Percentiles rank a stretch among this genome's conserved stretches.
phyloP scores from a whole-genome alignment of 805 yeast species.

The Sugiyamaella boreocaroliniensis region DNA sequence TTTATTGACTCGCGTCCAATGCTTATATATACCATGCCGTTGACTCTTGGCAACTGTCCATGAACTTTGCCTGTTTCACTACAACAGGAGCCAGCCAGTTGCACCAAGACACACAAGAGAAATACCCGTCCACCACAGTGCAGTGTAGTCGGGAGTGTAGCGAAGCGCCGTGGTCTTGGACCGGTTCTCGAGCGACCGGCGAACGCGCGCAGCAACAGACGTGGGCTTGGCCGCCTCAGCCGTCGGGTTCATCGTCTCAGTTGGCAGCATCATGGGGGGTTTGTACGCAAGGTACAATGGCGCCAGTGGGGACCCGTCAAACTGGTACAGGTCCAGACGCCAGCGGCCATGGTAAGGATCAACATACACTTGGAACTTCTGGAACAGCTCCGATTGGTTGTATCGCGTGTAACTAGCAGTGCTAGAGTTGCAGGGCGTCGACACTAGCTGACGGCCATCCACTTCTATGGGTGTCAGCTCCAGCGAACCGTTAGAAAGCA shows the following conservation, averaged over 20 bases:
- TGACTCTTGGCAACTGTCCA: too few species aligned
- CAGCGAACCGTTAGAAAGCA: slow-evolving; percentile 58
- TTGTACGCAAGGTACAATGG: slow-evolving; percentile 87
- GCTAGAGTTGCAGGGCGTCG: slow-evolving; percentile 74
- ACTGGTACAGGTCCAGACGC: slow-evolving; percentile 64
- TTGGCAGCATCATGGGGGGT: slow-evolving; percentile 96
- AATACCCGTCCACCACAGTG: slow-evolving; percentile 37
- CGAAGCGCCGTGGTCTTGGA: slow-evolving; percentile 62
- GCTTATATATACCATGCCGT: too few species aligned
- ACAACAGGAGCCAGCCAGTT: slow-evolving; percentile 30
- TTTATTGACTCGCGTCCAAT: too few species aligned
- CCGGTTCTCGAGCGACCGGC: slow-evolving; percentile 73
- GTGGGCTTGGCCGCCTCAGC: slow-evolving; percentile 23
- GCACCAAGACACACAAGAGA: slow-evolving; percentile 33
- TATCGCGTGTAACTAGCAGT: slow-evolving; percentile 54
- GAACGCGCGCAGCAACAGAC: slow-evolving; percentile 34
- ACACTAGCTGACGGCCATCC: slow-evolving; percentile 87
- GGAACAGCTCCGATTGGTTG: slow-evolving; percentile 55
- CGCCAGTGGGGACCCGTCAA: slow-evolving; percentile 66
- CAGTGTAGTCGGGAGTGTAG: slow-evolving; percentile 19
- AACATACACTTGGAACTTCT: slow-evolving; percentile 50
- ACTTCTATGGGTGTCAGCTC: slow-evolving; percentile 66
- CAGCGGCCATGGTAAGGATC: slow-evolving; percentile 82
- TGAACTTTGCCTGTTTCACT: neutral
- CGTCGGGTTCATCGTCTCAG: slow-evolving; percentile 84